phyloP scores from a whole-genome alignment of 129 eudicot species.

The Glebionis coronaria region DNA sequence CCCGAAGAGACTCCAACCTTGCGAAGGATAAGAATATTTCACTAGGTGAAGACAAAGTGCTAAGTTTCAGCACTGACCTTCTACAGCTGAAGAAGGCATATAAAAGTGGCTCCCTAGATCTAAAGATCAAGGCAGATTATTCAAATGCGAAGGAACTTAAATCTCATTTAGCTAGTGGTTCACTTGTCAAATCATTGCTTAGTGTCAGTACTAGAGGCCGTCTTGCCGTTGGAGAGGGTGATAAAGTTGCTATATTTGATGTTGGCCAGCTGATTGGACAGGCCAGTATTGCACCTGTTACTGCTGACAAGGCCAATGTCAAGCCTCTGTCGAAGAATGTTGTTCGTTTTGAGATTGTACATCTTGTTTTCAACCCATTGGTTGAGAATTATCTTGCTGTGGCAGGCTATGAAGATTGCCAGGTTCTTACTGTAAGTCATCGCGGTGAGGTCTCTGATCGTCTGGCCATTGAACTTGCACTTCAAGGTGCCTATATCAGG shows the following conservation, averaged over 20 bases:
- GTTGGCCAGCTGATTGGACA: conserved; percentile 98
- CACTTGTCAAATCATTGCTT: conserved; percentile 85
- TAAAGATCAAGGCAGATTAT: conserved; percentile 92
- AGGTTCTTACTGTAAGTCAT: conserved; percentile 86
- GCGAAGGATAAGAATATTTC: conserved; percentile 57
- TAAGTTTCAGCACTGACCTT: conserved; percentile 58
- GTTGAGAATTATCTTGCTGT: conserved; percentile 95
- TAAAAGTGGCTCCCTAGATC: conserved; percentile 91
- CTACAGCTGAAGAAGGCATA: conserved; percentile 93
- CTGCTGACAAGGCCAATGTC: conserved; percentile 97
- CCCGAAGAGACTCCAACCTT: conserved; percentile 60
- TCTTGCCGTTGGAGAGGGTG: conserved; percentile 99
- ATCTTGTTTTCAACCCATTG: conserved; percentile 72
- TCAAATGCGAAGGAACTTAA: conserved; percentile 91
- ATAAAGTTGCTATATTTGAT: conserved; percentile 95
- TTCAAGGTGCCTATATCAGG: conserved; percentile 94
- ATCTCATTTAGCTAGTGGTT: conserved; percentile 86
- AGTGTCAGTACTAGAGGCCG: conserved; percentile 91
- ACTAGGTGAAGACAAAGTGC: conserved; percentile 67
- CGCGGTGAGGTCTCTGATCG: conserved; percentile 99
- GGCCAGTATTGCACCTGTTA: conserved; percentile 88
- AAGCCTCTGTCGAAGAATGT: conserved; percentile 95
- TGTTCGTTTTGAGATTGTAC: conserved; percentile 95
- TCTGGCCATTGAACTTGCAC: conserved; percentile 87
- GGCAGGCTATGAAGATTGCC: conserved; percentile 99